Evolutionary conservation across 1,284 basidiomycete species (phyloP), one percentile per base, ranked within the genome.

Genomic region (Cystobasidium sp.): DNA sequence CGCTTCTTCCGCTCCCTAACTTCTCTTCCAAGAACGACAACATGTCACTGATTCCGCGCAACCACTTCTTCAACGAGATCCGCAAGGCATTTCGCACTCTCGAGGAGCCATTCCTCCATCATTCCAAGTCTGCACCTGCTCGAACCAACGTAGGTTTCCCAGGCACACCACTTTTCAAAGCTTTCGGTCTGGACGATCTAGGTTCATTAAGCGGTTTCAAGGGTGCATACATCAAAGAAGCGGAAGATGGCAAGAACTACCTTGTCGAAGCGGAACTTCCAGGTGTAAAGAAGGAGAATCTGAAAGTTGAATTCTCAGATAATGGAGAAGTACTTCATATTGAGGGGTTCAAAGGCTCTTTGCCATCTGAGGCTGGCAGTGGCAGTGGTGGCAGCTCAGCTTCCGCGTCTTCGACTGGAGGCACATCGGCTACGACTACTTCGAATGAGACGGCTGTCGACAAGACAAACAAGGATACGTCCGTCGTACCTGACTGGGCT

Each of bases 241-340:
- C 61, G 47, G 90, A 92, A 78, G 86, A 89, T 73, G 87, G 85
- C 3, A 85, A 87, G 81, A 84, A 85, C 58, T 91, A 89, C 78
- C 78, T 91, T 63, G 83, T 92, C 55, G 88, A 91, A 79, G 90
- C 90, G 0, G 91, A 92, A 79, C 80, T 92, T 55, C 91, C 90
- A 8, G 90, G 90, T 0, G 88, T 91, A 22, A 88, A 88, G 82
- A 91, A 89, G 83, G 90, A 91, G 79, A 87, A 91, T 78, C 80
- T 92, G 10, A 86, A 90, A 74, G 86, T 92, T 63, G 85, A 87
- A 18, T 84, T 91, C 75, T 89, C 88, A 8, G 88, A 91, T 73
- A 86, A 85, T 39, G 90, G 90, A 3, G 85, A 87, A 73, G 90
- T 87, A 76, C 81, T 91, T 75, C 90, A 88, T 6, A 91, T 92